Evolutionary conservation across 2,329 filamentous ascomycete species (phyloP).

Genomic region (Monosporascus sp.): DNA sequence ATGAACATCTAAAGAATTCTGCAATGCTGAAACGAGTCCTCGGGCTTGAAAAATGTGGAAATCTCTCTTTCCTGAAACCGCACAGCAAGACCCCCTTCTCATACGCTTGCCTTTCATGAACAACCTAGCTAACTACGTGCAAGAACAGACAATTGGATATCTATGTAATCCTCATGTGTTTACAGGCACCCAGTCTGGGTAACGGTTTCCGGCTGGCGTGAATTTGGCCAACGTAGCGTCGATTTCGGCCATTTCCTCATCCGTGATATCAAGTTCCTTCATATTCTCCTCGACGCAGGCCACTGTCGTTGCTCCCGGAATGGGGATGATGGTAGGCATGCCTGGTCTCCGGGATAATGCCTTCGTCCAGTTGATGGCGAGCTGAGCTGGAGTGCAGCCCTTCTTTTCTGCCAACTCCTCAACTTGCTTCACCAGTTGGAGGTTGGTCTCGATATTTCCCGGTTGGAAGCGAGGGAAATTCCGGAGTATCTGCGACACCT

Average conservation of each 20-base stretch:
- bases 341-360: constrained; percentile 44
- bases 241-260: constrained; percentile 46
- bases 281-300: constrained; percentile 57
- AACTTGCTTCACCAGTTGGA: constrained; percentile 54
- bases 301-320: constrained; percentile 57
- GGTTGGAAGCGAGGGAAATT: constrained; percentile 54
- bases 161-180: constrained; percentile 28
- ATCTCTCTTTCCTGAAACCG: constrained; percentile 26
- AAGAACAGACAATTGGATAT: not conserved
- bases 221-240: constrained; percentile 44
- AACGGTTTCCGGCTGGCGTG: constrained; percentile 42
- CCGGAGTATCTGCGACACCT: constrained; percentile 23
- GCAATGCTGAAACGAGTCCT: constrained; percentile 28
- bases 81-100: not conserved
- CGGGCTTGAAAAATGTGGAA: constrained; percentile 22
- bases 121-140: not conserved
- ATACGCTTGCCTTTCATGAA: not conserved
- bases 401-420: constrained; percentile 54
- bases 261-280: constrained; percentile 40
- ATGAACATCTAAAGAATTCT: constrained; percentile 31
- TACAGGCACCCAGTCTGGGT: constrained; percentile 30
- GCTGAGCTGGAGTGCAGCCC: constrained; percentile 54
- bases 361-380: constrained; percentile 60
- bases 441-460: constrained; percentile 58
- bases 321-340: constrained; percentile 56